Base-by-base conservation (phyloP, 495 filamentous ascomycete species). In the Hypoxylon crocopeplum region DNA sequence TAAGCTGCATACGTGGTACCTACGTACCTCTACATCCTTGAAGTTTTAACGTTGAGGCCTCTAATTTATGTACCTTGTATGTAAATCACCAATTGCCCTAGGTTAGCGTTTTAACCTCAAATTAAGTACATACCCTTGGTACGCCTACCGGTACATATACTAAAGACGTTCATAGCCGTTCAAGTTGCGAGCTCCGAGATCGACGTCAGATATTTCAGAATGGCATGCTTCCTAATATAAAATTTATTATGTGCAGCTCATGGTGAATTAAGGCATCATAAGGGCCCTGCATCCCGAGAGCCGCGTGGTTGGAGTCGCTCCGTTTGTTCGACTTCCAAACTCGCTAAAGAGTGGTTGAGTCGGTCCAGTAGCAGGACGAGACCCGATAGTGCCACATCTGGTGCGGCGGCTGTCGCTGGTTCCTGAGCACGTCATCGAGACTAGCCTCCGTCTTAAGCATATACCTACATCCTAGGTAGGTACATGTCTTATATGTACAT, bases 361-460 rank as follows among this genome's bases (percentile, higher is more conserved):
- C 51, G 48, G 53, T 49, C 44, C 45, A 51, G 54, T 38, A 38
- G 51, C 27, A 37, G n/a, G 39, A 59, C 61, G 61, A 59, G 54
- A 64, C 49, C 61, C 61, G 61, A 27, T 22, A 48, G 47, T 42
- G 16, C 52, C 13, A 33, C 12, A 8, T 27, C 40, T 13, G 42
- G 29, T 33, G 54, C 22, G 38, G 20, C 61, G 61, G 58, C 52
- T 61, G 38, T 62, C 63, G 58, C 57, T 62, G 57, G 66, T 66
- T 52, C 69, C 45, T 59, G 73, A 78, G 74, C 75, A 78, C 75
- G 75, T 69, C 72, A 78, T 78, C 69, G 49, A 69, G 71, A 74
- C 75, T 78, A 78, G 67, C 64, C 57, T 10, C 44, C 48, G 56
- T 57, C 60, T 51, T 45, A 49, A n/a, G n/a, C n/a, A n/a, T n/a